Conservation (phyloP, 2,329 filamentous ascomycete species). For the Sclerotinia trifoliorum region DNA sequence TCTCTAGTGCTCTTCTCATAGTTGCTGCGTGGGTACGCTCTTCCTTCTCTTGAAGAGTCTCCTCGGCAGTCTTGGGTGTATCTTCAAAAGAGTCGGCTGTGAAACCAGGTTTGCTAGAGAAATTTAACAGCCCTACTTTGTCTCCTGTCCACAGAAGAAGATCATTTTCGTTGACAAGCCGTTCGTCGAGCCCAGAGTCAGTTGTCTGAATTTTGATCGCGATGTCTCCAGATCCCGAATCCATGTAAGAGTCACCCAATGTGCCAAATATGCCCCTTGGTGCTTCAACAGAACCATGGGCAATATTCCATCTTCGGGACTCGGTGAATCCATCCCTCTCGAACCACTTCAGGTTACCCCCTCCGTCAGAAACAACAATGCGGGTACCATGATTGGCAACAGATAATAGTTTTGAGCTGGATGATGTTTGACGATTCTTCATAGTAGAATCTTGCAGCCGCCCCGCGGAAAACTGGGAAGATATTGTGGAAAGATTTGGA, state of each 20-base stretch:
- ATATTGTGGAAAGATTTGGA: conserved; percentile 31
- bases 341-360: conserved; percentile 85
- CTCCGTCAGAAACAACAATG: conserved; percentile 79
- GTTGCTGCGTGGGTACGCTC: conserved; percentile 62
- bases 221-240: conserved; percentile 63
- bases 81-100: conserved; percentile 52
- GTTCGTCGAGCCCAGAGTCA: conserved; percentile 42
- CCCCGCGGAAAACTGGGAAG: conserved; percentile 38
- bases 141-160: conserved; percentile 88
- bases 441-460: conserved; percentile 51
- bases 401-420: conserved; percentile 75
- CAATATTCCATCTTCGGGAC: conserved; percentile 54
- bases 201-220: conserved; percentile 71
- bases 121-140: conserved; percentile 69
- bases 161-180: conserved; percentile 57
- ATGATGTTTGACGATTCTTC: conserved; percentile 81
- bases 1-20: conserved; percentile 72
- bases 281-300: conserved; percentile 51
- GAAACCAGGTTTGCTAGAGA: conserved; percentile 54
- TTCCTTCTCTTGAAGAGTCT: conserved; percentile 52
- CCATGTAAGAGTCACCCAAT: conserved; percentile 42
- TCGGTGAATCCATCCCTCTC: conserved; percentile 76
- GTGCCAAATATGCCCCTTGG: conserved; percentile 52
- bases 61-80: conserved; percentile 43
- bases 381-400: conserved; percentile 78